Evolutionary conservation across 2,329 filamentous ascomycete genomes (phyloP).

Genomic region (Huntiella decipiens): DNA sequence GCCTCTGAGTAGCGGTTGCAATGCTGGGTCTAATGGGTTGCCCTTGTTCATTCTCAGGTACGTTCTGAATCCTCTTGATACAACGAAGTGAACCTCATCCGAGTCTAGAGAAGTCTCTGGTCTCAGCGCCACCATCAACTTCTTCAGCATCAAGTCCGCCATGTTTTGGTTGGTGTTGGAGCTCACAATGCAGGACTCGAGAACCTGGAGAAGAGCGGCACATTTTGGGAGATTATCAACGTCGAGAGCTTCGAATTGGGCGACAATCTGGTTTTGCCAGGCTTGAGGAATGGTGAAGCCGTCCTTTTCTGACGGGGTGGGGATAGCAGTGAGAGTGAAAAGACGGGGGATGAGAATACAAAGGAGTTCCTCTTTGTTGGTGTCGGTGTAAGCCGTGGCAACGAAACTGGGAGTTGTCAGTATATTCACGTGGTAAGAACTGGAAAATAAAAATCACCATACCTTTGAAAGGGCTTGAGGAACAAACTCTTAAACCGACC

Average conservation of each 20-base stretch:
- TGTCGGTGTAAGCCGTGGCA: slow-evolving; percentile 50
- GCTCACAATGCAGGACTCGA: slow-evolving; percentile 42
- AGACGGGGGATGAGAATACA: slow-evolving; percentile 51
- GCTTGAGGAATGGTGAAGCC: slow-evolving; percentile 39
- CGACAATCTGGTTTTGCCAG: slow-evolving; percentile 56
- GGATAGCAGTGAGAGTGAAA: slow-evolving; percentile 36
- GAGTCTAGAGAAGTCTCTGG: slow-evolving; percentile 39
- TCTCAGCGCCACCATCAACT: slow-evolving; percentile 44
- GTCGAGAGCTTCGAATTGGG: slow-evolving; percentile 47
- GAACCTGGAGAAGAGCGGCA: slow-evolving; percentile 44
- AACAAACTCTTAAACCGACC: slow-evolving; percentile 64
- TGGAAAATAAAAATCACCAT: slow-evolving; percentile 13
- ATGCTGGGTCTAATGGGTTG: slow-evolving; percentile 35
- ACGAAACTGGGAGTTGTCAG: slow-evolving; percentile 41
- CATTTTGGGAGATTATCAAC: slow-evolving; percentile 47
- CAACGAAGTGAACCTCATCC: slow-evolving; percentile 51
- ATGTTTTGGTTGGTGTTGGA: slow-evolving; percentile 48
- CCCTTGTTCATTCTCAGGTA: slow-evolving; percentile 48
- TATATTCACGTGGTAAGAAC: background rate
- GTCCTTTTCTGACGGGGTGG: slow-evolving; percentile 31
- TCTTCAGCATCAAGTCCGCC: slow-evolving; percentile 43
- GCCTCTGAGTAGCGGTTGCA: slow-evolving; percentile 48
- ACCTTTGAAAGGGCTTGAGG: slow-evolving; percentile 64
- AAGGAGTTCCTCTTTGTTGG: slow-evolving; percentile 44
- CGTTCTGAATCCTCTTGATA: slow-evolving; percentile 54